phyloP scores from a whole-genome alignment of 495 filamentous ascomycete species.

The Bombardia bombarda region DNA sequence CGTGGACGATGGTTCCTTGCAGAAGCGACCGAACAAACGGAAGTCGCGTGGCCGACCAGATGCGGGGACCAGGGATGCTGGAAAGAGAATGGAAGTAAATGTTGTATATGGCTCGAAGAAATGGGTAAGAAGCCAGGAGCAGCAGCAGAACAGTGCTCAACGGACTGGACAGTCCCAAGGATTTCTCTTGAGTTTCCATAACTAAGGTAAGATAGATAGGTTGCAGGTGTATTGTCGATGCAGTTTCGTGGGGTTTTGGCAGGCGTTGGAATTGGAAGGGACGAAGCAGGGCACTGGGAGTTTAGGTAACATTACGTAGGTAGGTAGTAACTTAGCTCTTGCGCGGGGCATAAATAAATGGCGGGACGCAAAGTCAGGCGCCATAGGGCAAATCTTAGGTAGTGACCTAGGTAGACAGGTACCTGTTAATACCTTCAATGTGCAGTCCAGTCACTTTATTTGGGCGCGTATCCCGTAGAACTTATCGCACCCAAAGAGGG shows the following conservation, averaged over 20 bases:
- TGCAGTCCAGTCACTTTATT: too few relatives aligned
- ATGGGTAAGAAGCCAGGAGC: conserved; percentile 6
- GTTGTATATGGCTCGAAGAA: conserved; percentile 26
- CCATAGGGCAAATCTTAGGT: too few relatives aligned
- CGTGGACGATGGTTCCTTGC: conserved; percentile 16
- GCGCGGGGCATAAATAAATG: too few relatives aligned
- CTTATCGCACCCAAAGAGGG: neutral
- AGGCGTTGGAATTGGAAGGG: neutral
- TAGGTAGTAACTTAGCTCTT: too few relatives aligned
- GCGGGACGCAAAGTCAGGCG: too few relatives aligned
- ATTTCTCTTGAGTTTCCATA: conserved; percentile 2
- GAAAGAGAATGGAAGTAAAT: conserved; percentile 42
- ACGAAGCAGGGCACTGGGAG: neutral
- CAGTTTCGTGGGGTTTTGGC: neutral
- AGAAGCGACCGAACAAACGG: conserved; percentile 21
- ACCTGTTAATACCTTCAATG: too few relatives aligned
- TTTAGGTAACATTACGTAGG: neutral
- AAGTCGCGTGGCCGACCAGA: conserved; percentile 36
- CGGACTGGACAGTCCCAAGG: neutral
- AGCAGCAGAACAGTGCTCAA: conserved; percentile 1
- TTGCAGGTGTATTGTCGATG: neutral
- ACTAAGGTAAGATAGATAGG: neutral
- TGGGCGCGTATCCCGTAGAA: too few relatives aligned
- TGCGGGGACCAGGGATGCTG: conserved; percentile 39
- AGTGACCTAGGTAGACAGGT: too few relatives aligned